These are phyloP conservation scores for Diplodia corticola DNA, from an alignment of 2,329 filamentous ascomycete species.

Conservation along the genomic window DNA sequence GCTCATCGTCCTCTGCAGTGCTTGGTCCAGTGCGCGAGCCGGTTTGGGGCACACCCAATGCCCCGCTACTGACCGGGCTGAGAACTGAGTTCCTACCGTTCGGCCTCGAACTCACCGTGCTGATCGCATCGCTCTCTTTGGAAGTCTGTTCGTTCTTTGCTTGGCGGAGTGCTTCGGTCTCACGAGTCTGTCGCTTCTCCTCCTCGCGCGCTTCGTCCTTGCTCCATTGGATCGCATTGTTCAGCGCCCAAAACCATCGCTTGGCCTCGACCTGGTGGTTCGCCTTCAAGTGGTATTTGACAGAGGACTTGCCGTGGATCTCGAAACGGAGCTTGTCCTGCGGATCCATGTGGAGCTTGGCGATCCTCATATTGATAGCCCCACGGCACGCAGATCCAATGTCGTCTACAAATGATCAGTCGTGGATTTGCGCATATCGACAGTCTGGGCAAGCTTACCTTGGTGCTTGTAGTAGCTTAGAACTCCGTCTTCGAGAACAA, in stretches of 20 bases:
- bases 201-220: constrained; percentile 97
- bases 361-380: constrained; percentile 98
- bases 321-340: constrained; percentile 98
- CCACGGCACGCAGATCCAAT: constrained; percentile 93
- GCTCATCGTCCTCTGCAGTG: constrained; percentile 55
- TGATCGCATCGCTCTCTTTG: constrained; percentile 45
- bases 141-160: constrained; percentile 73
- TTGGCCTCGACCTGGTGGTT: constrained; percentile 99
- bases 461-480: constrained; percentile 99
- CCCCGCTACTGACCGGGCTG: neutral
- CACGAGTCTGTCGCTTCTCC: constrained; percentile 71
- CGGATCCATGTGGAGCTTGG: constrained; percentile 89
- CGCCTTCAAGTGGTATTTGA: constrained; percentile 96
- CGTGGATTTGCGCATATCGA: neutral
- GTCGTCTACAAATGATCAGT: constrained; percentile 61
- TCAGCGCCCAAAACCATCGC: constrained; percentile 97
- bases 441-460: constrained; percentile 41
- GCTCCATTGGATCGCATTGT: constrained; percentile 97
- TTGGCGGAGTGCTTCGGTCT: constrained; percentile 73
- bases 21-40: constrained; percentile 46
- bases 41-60: constrained; percentile 5
- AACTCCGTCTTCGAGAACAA: constrained; percentile 95
- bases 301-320: constrained; percentile 95
- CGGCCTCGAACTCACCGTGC: constrained; percentile 39
- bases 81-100: constrained; percentile 25